These are phyloP conservation scores for Coccomyxa subellipsoidea DNA, from an alignment of 163 green algal genomes.

Conservation along the genomic window DNA sequence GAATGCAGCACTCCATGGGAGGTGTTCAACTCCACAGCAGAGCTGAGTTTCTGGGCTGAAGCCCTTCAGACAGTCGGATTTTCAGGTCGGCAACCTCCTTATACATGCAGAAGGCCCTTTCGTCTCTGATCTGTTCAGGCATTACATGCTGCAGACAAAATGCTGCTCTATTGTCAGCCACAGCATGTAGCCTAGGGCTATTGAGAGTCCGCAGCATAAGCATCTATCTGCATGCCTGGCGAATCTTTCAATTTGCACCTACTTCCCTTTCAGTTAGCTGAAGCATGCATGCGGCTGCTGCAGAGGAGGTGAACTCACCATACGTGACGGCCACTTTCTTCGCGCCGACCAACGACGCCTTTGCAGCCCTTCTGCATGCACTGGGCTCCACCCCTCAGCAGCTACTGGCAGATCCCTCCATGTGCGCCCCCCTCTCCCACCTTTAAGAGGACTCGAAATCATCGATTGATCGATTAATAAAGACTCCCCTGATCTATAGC, in stretches of 20 bases:
- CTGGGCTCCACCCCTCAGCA: background rate
- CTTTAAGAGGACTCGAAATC: too few species aligned
- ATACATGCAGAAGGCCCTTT: too few species aligned
- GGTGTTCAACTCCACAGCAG: too few species aligned
- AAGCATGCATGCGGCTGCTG: background rate
- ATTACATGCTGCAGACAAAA: background rate
- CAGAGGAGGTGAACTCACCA: background rate
- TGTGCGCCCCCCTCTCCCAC: too few species aligned
- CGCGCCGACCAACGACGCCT: background rate
- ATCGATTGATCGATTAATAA: too few species aligned
- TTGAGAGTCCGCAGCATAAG: too few species aligned
- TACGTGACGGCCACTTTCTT: background rate
- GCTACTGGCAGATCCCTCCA: constrained; percentile 3
- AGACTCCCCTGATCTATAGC: too few species aligned
- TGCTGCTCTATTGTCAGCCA: background rate
- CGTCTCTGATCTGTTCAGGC: too few species aligned
- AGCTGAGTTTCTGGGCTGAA: background rate
- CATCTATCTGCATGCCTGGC: too few species aligned
- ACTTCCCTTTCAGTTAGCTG: background rate
- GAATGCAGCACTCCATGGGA: too few species aligned
- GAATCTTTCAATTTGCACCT: too few species aligned
- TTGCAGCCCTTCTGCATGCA: background rate
- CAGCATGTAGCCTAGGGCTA: background rate
- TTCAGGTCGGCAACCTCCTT: background rate
- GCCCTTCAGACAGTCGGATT: background rate